A percentile compares a stretch with the other conserved stretches of the same genome.
These are phyloP conservation scores for Didymella lethalis DNA, from an alignment of 2,329 filamentous ascomycete species.

Conservation along the genomic window DNA sequence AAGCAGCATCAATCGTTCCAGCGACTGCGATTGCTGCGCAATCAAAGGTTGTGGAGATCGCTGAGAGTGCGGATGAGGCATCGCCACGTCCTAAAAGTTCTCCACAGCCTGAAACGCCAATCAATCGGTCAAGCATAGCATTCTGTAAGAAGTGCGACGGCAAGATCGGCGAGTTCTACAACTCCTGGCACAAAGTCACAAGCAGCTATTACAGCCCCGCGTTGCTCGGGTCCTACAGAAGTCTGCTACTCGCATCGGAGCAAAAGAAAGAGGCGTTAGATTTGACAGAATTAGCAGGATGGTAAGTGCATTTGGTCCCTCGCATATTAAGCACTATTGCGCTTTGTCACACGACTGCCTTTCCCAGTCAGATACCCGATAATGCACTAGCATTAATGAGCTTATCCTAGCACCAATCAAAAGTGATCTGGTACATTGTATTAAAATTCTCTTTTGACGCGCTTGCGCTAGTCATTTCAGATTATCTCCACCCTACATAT, in stretches of 20 bases:
- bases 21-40: conserved; percentile 10
- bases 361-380: conserved; percentile 39
- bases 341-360: conserved; percentile 40
- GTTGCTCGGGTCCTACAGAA: conserved; percentile 45
- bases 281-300: conserved; percentile 47
- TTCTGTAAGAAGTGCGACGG: conserved; percentile 42
- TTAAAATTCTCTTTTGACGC: conserved; percentile 50
- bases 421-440: conserved; percentile 32
- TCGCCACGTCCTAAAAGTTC: conserved; percentile 12
- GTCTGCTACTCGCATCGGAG: conserved; percentile 35
- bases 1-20: conserved; percentile 15
- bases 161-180: conserved; percentile 48
- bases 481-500: conserved; percentile 50
- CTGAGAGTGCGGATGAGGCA: conserved; percentile 24
- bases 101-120: conserved; percentile 18
- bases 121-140: conserved; percentile 37
- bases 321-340: conserved; percentile 28
- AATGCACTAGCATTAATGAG: conserved; percentile 42
- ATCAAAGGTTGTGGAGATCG: conserved; percentile 17
- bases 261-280: conserved; percentile 40
- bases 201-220: conserved; percentile 48
- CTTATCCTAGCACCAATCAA: conserved; percentile 46
- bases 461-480: conserved; percentile 43
- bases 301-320: conserved; percentile 44
- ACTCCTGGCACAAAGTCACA: conserved; percentile 48